These are phyloP conservation scores for Dimargaris verticillata DNA, from an alignment of 192 early-diverging fungal genomes.

Conservation along the genomic window DNA sequence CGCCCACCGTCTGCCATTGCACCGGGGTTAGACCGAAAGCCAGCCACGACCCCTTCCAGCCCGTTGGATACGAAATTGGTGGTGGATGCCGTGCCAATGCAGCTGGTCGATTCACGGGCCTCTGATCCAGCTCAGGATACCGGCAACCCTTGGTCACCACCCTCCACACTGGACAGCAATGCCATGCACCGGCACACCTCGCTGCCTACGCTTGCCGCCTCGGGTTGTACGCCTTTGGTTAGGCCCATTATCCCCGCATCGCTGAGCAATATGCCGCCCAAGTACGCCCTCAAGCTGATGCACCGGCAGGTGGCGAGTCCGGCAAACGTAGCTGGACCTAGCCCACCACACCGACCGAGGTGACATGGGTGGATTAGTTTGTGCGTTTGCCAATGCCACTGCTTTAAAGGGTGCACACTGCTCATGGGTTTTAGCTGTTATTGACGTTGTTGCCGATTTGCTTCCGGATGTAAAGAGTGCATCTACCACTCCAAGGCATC, in stretches of 20 bases:
- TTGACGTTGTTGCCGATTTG: too few relatives aligned
- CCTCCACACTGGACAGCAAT: neutral
- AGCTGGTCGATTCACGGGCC: neutral
- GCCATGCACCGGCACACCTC: neutral
- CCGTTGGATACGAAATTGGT: neutral
- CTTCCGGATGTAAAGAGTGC: too few relatives aligned
- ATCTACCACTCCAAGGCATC: too few relatives aligned
- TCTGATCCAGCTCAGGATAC: neutral
- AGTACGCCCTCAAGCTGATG: neutral
- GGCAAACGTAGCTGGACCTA: neutral
- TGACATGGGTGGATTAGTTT: too few relatives aligned
- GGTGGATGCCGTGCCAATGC: neutral
- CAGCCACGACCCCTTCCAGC: neutral
- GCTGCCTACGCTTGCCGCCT: neutral
- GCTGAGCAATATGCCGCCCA: neutral
- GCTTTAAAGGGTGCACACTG: too few relatives aligned
- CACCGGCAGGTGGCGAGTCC: neutral
- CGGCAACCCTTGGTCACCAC: neutral
- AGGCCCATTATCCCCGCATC: neutral
- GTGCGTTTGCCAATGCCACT: too few relatives aligned
- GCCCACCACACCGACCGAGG: neutral
- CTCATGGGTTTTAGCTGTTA: too few relatives aligned
- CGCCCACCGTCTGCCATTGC: too few relatives aligned
- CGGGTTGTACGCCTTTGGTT: neutral
- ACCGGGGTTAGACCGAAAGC: neutral